Conservation (phyloP, 139 green algal genomes). For the Nannochloris sp. region DNA sequence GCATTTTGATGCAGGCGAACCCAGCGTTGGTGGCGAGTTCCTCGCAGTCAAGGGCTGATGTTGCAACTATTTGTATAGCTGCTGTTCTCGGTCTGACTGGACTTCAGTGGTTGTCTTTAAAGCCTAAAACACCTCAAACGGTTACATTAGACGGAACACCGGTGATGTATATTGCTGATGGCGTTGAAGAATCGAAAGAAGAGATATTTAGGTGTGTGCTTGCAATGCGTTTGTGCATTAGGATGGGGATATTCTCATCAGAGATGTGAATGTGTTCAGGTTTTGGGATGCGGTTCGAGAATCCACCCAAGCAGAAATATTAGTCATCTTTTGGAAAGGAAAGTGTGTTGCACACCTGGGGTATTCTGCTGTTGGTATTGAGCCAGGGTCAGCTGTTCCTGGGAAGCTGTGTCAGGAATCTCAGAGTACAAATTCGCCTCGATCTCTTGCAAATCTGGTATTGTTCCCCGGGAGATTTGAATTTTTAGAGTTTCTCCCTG, state of each 20-base stretch:
- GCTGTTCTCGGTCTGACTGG: slow-evolving; percentile 80
- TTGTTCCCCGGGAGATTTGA: slow-evolving; percentile 79
- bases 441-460: slow-evolving; percentile 86
- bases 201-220: slow-evolving; percentile 17
- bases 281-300: slow-evolving; percentile 44
- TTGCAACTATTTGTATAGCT: slow-evolving; percentile 72
- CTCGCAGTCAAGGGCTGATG: slow-evolving; percentile 76
- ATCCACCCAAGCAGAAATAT: slow-evolving; percentile 11
- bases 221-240: not conserved
- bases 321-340: slow-evolving; percentile 32
- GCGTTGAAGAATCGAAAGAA: slow-evolving; percentile 32
- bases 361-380: not conserved
- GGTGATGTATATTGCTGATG: slow-evolving; percentile 27
- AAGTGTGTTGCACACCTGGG: slow-evolving; percentile 36
- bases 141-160: slow-evolving; percentile 36
- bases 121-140: slow-evolving; percentile 28
- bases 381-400: slow-evolving; percentile 24
- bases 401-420: slow-evolving; percentile 50
- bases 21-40: slow-evolving; percentile 69
- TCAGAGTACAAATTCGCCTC: slow-evolving; percentile 46
- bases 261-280: slow-evolving; percentile 22
- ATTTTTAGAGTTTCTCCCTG: slow-evolving; percentile 63
- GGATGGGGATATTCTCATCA: too few relatives aligned
- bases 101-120: slow-evolving; percentile 80
- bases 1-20: slow-evolving; percentile 40